Evolutionary conservation across 2,329 filamentous ascomycete species (phyloP), one percentile per base, ranked within the genome.

Genomic region (Verticillium isaacii): DNA sequence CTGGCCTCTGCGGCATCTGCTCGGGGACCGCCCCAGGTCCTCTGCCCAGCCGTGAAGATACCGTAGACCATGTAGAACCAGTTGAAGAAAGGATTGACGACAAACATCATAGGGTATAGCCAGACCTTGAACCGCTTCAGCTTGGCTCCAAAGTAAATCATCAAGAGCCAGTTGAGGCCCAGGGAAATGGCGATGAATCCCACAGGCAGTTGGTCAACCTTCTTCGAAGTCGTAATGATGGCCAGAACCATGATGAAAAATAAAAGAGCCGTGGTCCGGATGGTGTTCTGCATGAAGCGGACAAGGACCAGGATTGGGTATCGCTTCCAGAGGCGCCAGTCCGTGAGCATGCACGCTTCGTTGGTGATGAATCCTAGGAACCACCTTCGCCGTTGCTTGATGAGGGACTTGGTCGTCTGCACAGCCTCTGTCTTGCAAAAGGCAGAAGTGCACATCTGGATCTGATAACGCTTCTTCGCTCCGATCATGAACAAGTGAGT

Each of bases 401-500:
- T 82, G 56, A 99, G 84, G 68, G 90, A 93, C 62, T 79, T 79
- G 75, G 93, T 93, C 2, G 90, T 93, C 76, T 97, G 93, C 19
- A 97, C 94, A 29, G 95, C 94, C 75, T 98, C 94, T 0, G 95
- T 98, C 78, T 98, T 98, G 85, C 95, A 98, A 74, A 98, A 98
- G 8, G 94, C 95, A 60, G 92, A 94, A 1, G 93, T 97, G 75
- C 95, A 97, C 89, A 98, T 94, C 76, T 96, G 92, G 65, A 98
- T 97, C 76, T 98, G 95, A 74, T 96, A 96, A 50, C 91, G 85
- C 74, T 96, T 88, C 78, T 93, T 92, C 55, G 94, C 93, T 29
- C 93, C 93, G 70, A 98, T 95, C 95, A 99, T 99, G 82, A 99
- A 97, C 62, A 99, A 83, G 79, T 99, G 95, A 1, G 94, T 99